These are phyloP conservation scores for Ophiostoma australiae DNA, from an alignment of 2,329 filamentous ascomycete species.

Conservation along the genomic window DNA sequence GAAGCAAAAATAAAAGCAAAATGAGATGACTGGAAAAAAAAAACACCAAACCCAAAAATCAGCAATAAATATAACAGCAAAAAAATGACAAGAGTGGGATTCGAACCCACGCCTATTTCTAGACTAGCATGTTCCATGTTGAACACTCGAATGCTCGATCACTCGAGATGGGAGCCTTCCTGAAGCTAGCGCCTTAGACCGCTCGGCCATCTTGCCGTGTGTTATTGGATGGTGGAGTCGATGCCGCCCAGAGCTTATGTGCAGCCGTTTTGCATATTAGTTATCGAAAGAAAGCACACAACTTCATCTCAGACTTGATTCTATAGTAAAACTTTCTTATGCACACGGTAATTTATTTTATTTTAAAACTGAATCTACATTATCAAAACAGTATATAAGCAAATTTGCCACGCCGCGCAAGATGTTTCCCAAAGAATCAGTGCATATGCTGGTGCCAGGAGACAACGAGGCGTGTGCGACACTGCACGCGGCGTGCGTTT, in stretches of 20 bases:
- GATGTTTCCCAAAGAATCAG: conserved; percentile 4
- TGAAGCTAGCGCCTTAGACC: conserved; percentile 11
- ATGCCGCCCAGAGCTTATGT: neutral
- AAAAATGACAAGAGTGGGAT: conserved; percentile 1
- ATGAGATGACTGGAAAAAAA: neutral
- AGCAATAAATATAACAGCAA: neutral
- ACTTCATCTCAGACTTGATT: no score
- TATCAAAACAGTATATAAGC: neutral
- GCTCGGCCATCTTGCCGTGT: conserved; percentile 6
- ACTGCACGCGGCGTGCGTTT: neutral
- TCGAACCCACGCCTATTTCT: conserved; percentile 16
- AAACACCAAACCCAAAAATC: neutral
- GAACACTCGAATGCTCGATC: conserved; percentile 7
- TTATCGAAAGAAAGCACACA: neutral
- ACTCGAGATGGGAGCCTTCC: neutral
- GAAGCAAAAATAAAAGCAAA: neutral
- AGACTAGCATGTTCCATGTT: conserved; percentile 13
- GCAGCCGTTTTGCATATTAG: neutral
- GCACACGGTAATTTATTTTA: no score
- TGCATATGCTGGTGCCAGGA: conserved; percentile 2
- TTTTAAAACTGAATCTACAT: no score
- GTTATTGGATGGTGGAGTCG: neutral
- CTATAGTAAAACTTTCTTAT: no score
- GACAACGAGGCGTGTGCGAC: neutral
- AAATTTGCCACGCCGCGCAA: neutral